A percentile compares a stretch with the other conserved stretches of the same genome.
phyloP scores from a whole-genome alignment of 148 eudicot species.

The Chenopodium berlandieri region DNA sequence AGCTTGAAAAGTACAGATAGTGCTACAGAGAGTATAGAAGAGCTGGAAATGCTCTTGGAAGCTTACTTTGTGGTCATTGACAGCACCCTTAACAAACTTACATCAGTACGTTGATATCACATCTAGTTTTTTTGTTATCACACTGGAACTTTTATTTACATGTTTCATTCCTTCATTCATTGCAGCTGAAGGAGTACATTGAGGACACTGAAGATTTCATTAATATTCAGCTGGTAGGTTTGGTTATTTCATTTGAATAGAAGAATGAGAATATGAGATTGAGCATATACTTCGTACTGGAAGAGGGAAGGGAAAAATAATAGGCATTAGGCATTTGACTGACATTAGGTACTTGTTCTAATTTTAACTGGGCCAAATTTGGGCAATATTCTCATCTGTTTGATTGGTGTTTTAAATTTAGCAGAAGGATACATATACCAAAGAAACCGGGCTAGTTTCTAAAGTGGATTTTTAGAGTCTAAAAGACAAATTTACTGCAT shows the following conservation, averaged over 20 bases:
- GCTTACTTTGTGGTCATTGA: conserved; percentile 98
- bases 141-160: not conserved
- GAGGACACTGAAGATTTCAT: conserved; percentile 98
- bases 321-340: no score
- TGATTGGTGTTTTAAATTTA: not conserved
- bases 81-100: conserved; percentile 91
- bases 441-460: no score
- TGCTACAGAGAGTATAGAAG: conserved; percentile 69
- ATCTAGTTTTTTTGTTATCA: conserved; percentile 17
- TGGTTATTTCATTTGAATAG: conserved; percentile 3
- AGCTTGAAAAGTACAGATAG: conserved; percentile 82
- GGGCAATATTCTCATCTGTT: not conserved
- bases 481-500: not conserved
- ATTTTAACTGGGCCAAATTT: not conserved
- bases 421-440: not conserved
- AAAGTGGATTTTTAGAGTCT: not conserved
- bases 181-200: conserved; percentile 97
- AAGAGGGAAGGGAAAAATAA: not conserved
- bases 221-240: conserved; percentile 92
- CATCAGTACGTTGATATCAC: conserved; percentile 53
- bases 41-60: conserved; percentile 95
- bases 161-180: conserved; percentile 23
- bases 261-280: not conserved
- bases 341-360: not conserved
- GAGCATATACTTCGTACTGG: not conserved